Percentiles rank a stretch among this genome's conserved stretches.
Conservation (phyloP, 2,329 filamentous ascomycete genomes). For the Trichoderma koningii region DNA sequence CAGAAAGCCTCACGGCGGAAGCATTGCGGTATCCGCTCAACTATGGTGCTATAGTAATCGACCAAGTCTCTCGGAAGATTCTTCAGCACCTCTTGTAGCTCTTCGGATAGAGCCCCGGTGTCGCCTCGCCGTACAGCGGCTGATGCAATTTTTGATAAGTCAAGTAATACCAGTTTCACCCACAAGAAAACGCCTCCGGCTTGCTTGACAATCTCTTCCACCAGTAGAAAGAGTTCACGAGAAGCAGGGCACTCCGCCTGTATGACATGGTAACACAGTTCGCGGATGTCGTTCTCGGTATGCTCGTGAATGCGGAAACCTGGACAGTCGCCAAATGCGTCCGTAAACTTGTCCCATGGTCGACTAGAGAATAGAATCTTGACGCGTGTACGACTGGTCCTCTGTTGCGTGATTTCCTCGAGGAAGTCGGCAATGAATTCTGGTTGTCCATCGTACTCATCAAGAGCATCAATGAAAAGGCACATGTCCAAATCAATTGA, state of each 20-base stretch:
- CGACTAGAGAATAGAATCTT: conserved; percentile 17
- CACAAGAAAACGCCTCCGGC: conserved; percentile 17
- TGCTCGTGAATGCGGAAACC: conserved; percentile 13
- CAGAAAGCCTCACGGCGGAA: conserved; percentile 15
- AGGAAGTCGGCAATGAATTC: conserved; percentile 8
- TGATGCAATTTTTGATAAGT: not conserved
- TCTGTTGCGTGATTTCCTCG: not conserved
- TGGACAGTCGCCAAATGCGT: not conserved
- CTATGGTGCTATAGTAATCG: not conserved
- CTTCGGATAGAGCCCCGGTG: not conserved
- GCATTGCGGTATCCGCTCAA: not conserved
- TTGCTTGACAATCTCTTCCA: not conserved
- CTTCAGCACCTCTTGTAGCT: not conserved
- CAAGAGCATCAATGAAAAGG: conserved; percentile 15
- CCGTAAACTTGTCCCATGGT: not conserved
- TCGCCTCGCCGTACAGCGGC: too few species aligned
- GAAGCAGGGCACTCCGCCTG: not conserved
- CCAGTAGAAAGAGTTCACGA: not conserved
- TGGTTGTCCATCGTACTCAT: conserved; percentile 10
- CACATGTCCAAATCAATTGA: not conserved
- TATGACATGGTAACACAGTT: not conserved
- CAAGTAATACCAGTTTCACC: conserved; percentile 6
- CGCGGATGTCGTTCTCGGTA: conserved; percentile 8
- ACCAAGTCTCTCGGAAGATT: not conserved
- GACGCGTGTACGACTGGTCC: not conserved